A percentile compares a stretch with the other conserved stretches of the same genome.
phyloP scores from a whole-genome alignment of 2,329 filamentous ascomycete species.

The Simplicillium sp. region DNA sequence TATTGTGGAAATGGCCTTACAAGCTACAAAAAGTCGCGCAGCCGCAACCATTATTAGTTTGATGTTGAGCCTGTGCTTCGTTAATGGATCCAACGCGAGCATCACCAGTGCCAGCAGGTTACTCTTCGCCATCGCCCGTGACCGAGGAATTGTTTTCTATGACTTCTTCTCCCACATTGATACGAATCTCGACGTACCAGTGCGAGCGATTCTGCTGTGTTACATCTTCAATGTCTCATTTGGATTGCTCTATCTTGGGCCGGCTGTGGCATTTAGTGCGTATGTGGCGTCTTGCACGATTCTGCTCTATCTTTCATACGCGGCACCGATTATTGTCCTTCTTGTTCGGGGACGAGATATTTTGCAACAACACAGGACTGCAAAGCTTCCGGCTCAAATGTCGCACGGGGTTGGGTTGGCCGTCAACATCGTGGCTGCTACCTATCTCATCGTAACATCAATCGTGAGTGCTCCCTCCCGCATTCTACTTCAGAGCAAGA shows the following conservation, averaged over 20 bases:
- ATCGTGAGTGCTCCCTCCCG: conserved; percentile 15
- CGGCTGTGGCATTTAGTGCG: conserved; percentile 35
- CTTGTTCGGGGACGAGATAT: conserved; percentile 24
- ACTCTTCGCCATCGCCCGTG: conserved; percentile 35
- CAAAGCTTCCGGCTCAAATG: conserved; percentile 17
- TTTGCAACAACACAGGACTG: conserved; percentile 16
- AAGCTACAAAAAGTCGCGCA: conserved; percentile 27
- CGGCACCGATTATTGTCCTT: conserved; percentile 27
- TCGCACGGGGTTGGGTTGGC: conserved; percentile 15
- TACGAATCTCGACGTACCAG: conserved; percentile 28
- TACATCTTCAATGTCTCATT: conserved; percentile 33
- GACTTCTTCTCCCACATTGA: conserved; percentile 25
- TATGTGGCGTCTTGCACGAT: conserved; percentile 35
- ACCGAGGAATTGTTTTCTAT: conserved; percentile 25
- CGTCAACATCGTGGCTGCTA: conserved; percentile 20
- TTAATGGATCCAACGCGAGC: conserved; percentile 34
- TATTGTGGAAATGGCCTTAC: conserved; percentile 33
- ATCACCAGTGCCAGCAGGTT: conserved; percentile 32
- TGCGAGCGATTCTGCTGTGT: conserved; percentile 28
- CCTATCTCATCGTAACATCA: conserved; percentile 28
- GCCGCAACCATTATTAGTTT: conserved; percentile 30
- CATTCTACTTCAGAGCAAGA: background rate
- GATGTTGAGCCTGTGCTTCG: conserved; percentile 31
- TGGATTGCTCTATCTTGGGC: conserved; percentile 35
- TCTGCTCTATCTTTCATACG: conserved; percentile 35